Evolutionary conservation across 805 yeast species (phyloP), one percentile per base, ranked within the genome.

Genomic region (Pichia cabralensis): DNA sequence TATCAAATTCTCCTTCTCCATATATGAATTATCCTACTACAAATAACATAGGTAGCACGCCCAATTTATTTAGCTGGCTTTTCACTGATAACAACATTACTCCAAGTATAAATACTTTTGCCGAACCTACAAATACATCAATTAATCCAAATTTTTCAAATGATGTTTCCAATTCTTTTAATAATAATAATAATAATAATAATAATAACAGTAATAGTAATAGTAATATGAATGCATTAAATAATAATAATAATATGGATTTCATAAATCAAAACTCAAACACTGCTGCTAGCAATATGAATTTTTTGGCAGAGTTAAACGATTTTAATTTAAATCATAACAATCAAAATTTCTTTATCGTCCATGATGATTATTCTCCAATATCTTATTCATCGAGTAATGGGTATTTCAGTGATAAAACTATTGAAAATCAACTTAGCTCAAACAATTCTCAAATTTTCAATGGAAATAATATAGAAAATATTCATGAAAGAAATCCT

Each of bases 281-380:
- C n/a, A n/a, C n/a, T n/a, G n/a, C n/a, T n/a, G n/a, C 21, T 9
- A 28, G 26, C 24, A 29, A 27, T 14, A 23, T 24, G 23, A 41
- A 40, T 18, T 36, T 44, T 22, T 27, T 45, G n/a, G 22, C 40
- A 3, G 58, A 52, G 28, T 31, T 53, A 12, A 41, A 39, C 25
- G 56, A 50, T 15, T 46, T 50, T 19, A 40, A 45, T 17, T 26
- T 53, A 18, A 43, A 45, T 21, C 50, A 53, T 36, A 46, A 45
- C 18, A 43, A 49, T 8, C 53, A 52, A 35, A 46, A 47, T 31
- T 53, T 56, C 32, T 53, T 53, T 22, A 45, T 55, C 10, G 48
- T 53, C 12, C 58, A 55, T 33, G 58, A 38, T 16, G 47, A 47
- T 32, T 41, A 51, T 16, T 45, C 50, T 2, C 52, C 53, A 7